Percentiles rank a stretch among this genome's conserved stretches.
These are phyloP conservation scores for Tolypocladium pustulatum DNA, from an alignment of 2,329 filamentous ascomycete species.

Conservation along the genomic window DNA sequence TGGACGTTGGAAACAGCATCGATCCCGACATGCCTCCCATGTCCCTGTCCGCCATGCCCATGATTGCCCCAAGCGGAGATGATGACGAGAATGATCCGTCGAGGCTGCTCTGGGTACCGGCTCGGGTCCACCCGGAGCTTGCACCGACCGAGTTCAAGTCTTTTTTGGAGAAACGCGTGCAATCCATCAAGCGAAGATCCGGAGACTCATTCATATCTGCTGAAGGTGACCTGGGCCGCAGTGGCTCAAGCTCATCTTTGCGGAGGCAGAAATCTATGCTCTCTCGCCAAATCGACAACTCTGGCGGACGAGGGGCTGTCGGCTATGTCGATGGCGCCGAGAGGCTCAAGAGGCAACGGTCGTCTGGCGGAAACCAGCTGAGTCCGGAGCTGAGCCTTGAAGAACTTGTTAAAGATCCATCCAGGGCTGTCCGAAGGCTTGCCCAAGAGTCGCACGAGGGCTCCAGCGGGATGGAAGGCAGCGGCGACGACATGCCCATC, in stretches of 20 bases:
- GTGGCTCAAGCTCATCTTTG: slow-evolving; percentile 49
- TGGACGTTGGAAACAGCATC: slow-evolving; percentile 71
- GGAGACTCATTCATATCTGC: slow-evolving; percentile 57
- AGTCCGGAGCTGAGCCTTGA: slow-evolving; percentile 62
- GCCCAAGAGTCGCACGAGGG: slow-evolving; percentile 42
- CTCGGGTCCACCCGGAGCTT: slow-evolving; percentile 84
- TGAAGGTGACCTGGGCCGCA: slow-evolving; percentile 39
- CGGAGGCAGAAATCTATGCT: slow-evolving; percentile 92
- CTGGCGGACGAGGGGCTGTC: slow-evolving; percentile 42
- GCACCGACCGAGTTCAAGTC: slow-evolving; percentile 95
- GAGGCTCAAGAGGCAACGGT: slow-evolving; percentile 62
- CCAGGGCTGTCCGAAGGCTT: slow-evolving; percentile 59
- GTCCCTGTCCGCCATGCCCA: slow-evolving; percentile 58
- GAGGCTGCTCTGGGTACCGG: slow-evolving; percentile 89
- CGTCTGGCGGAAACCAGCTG: slow-evolving; percentile 38
- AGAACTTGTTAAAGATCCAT: slow-evolving; percentile 71
- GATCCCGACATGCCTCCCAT: slow-evolving; percentile 67
- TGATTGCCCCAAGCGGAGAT: slow-evolving; percentile 58
- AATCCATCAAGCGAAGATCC: slow-evolving; percentile 78
- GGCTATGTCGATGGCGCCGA: slow-evolving; percentile 80
- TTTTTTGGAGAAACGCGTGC: slow-evolving; percentile 86
- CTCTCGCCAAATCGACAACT: slow-evolving; percentile 78
- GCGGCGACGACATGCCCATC: slow-evolving; percentile 71
- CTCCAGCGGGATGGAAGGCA: slow-evolving; percentile 28
- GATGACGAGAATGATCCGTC: slow-evolving; percentile 84